Evolutionary conservation across 2,329 filamentous ascomycete species (phyloP), one percentile per base, ranked within the genome.

Genomic region (Didymella sp.): DNA sequence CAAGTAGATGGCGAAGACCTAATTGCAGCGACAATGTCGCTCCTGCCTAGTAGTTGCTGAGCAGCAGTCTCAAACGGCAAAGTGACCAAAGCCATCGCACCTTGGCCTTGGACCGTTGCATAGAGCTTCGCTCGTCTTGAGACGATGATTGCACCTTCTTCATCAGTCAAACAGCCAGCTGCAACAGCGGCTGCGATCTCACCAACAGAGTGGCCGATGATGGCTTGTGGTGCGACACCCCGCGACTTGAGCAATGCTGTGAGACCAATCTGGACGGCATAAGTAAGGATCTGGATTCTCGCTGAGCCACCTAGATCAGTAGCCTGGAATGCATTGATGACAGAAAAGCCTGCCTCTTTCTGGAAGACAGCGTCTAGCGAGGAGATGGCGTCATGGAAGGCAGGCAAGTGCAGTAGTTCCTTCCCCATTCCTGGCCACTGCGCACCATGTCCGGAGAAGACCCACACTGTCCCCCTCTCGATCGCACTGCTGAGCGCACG

Each of bases 391-490:
- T 67, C 24, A 12, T 24, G 47, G 60, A 77, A 77, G 3, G 66
- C 47, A 4, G 13, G 58, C 4, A 49, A 49, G 1, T 61, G 35
- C 6, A 79, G 37, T 0, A 81, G 68, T 27, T 77, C 73, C 11
- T 69, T 68, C 7, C 77, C 78, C 78, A 80, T 80, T 3, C 72
- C 70, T 0, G 59, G 47, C 75, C 77, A 80, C 42, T 80, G 78
- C 2, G 77, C 77, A 25, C 79, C 78, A 42, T 80, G 79, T 1
- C 79, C 78, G 0, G 77, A 78, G 58, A 80, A 80, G 0, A 80
- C 70, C 74, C 75, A 79, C 0, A 73, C 71, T 5, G 59, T 58
- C 15, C 65, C 63, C 17, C 61, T 69, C 13, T 56, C 62, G 4
- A 59, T 48, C 7, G 53, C 43, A 30, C 42, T 61, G 24, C 43